Evolutionary conservation across 371 early-diverging fungal species (phyloP).

Genomic region (Mortierella sp.): DNA sequence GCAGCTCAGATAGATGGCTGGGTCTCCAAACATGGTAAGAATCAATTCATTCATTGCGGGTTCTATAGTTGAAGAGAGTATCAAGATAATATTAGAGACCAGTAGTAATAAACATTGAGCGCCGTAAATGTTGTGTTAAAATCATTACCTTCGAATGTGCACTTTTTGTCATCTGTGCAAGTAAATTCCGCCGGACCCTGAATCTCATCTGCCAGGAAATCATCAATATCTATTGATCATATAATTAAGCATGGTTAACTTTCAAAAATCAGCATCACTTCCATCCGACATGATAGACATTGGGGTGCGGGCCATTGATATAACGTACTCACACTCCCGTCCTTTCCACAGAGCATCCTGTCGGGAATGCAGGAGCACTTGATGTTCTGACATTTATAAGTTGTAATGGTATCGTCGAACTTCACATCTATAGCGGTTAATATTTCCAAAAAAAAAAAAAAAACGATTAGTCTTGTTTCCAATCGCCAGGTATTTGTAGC

Average conservation of each 20-base stretch:
- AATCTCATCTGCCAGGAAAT: slow-evolving; percentile 78
- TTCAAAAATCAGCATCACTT: neutral
- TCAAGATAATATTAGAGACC: neutral
- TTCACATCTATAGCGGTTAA: slow-evolving; percentile 51
- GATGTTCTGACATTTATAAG: slow-evolving; percentile 74
- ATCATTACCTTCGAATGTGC: slow-evolving; percentile 71
- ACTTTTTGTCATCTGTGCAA: slow-evolving; percentile 68
- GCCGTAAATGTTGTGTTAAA: neutral
- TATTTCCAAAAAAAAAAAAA: neutral
- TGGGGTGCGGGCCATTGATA: too few relatives aligned
- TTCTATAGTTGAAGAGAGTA: slow-evolving; percentile 56
- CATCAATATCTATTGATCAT: slow-evolving; percentile 67
- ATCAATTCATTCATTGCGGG: slow-evolving; percentile 83
- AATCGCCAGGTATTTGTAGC: neutral
- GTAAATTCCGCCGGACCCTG: slow-evolving; percentile 81
- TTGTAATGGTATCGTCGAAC: slow-evolving; percentile 65
- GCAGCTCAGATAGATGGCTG: slow-evolving; percentile 79
- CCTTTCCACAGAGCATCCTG: slow-evolving; percentile 84
- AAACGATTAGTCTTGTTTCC: neutral
- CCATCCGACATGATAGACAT: neutral
- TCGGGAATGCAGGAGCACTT: slow-evolving; percentile 81
- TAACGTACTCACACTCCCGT: slow-evolving; percentile 74
- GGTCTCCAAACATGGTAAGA: slow-evolving; percentile 79
- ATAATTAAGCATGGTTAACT: too few relatives aligned
- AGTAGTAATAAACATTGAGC: too few relatives aligned